Percentiles rank a stretch among this genome's conserved stretches.
These are phyloP conservation scores for Fusarium citri DNA, from an alignment of 2,329 filamentous ascomycete genomes.

Conservation along the genomic window DNA sequence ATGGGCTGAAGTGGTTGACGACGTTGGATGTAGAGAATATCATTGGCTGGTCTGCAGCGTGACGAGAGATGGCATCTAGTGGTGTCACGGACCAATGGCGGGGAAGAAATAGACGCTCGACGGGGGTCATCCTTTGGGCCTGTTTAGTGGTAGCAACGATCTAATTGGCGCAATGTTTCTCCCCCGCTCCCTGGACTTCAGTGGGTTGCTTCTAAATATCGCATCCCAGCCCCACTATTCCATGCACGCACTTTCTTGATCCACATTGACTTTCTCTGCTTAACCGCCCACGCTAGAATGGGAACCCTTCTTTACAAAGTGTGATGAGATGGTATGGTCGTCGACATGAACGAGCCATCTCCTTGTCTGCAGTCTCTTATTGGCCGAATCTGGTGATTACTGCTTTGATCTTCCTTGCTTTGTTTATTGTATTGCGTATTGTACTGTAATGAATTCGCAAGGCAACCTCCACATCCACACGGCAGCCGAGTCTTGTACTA, in stretches of 20 bases:
- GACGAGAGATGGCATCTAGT: conserved; percentile 36
- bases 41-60: conserved; percentile 44
- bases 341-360: conserved; percentile 37
- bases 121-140: conserved; percentile 15
- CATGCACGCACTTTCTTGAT: conserved; percentile 41
- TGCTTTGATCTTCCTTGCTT: conserved; percentile 5
- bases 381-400: conserved; percentile 23
- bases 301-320: conserved; percentile 23
- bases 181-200: conserved; percentile 3
- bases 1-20: conserved; percentile 38
- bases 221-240: conserved; percentile 17
- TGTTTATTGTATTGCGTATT: conserved; percentile 14
- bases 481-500: background rate
- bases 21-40: background rate
- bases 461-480: conserved; percentile 23
- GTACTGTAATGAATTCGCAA: conserved; percentile 10
- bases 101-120: conserved; percentile 42
- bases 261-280: conserved; percentile 23
- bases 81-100: conserved; percentile 43
- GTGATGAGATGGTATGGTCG: conserved; percentile 31
- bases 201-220: conserved; percentile 37
- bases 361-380: conserved; percentile 35
- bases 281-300: conserved; percentile 43
- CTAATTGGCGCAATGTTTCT: conserved; percentile 36
- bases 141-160: conserved; percentile 20